phyloP scores from a whole-genome alignment of 495 filamentous ascomycete genomes.

The Collariella sp. region DNA sequence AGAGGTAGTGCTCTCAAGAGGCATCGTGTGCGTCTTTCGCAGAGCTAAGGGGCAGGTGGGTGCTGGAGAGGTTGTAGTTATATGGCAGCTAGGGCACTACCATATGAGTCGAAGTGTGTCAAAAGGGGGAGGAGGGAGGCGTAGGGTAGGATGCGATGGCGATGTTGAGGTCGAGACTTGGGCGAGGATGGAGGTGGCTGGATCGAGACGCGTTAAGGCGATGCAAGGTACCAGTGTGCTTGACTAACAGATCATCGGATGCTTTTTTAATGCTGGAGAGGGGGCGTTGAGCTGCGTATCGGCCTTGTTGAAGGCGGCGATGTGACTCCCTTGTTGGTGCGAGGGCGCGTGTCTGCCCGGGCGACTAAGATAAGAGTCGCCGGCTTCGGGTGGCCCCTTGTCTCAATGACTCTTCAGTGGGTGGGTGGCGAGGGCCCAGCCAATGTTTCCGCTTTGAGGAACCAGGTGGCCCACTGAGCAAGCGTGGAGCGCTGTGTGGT shows the following conservation, averaged over 20 bases:
- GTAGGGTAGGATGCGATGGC: not conserved
- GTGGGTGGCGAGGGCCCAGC: conserved; percentile 28
- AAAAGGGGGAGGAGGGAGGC: not conserved
- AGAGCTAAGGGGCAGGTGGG: conserved; percentile 14
- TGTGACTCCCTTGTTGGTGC: conserved; percentile 27
- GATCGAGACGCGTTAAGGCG: not conserved
- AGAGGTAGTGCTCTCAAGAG: conserved; percentile 37
- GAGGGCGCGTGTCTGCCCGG: conserved; percentile 28
- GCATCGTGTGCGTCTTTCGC: conserved; percentile 44
- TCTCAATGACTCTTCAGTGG: conserved; percentile 41
- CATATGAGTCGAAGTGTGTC: conserved; percentile 16
- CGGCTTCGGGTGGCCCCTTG: conserved; percentile 28
- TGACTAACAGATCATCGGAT: conserved; percentile 6
- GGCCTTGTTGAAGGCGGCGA: conserved; percentile 15
- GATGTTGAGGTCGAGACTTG: conserved; percentile 4
- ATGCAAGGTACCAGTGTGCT: conserved; percentile 10
- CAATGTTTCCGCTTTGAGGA: conserved; percentile 32
- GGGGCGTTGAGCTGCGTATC: conserved; percentile 4
- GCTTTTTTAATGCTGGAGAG: conserved; percentile 8
- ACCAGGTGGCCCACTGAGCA: conserved; percentile 42
- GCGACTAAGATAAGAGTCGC: conserved; percentile 26
- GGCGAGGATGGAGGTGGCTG: not conserved
- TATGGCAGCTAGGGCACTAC: conserved; percentile 32
- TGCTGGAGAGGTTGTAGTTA: conserved; percentile 14
- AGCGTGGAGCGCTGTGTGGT: conserved; percentile 19